These are phyloP conservation scores for Nakazawaea holstii DNA, from an alignment of 805 yeast species.

Conservation along the genomic window DNA sequence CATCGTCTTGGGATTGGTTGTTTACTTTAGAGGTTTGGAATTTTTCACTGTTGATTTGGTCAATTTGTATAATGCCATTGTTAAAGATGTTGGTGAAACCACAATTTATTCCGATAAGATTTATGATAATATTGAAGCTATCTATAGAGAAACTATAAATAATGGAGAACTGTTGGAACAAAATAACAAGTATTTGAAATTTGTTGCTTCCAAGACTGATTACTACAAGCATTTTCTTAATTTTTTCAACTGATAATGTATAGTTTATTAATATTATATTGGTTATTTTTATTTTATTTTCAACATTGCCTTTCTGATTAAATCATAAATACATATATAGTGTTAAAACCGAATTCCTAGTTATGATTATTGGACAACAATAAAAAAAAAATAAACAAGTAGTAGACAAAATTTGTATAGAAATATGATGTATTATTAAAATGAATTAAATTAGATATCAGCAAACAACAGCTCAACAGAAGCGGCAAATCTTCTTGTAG, in stretches of 20 bases:
- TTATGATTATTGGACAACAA: neutral
- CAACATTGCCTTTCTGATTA: neutral
- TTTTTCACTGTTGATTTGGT: slow-evolving; percentile 11
- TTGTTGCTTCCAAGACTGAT: slow-evolving; percentile 2
- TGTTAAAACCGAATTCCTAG: too few relatives aligned
- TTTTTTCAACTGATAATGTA: neutral
- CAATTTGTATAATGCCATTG: slow-evolving; percentile 2
- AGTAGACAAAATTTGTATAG: too few relatives aligned
- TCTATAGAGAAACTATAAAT: slow-evolving; percentile 2
- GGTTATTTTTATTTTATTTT: neutral
- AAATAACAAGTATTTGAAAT: slow-evolving; percentile 3
- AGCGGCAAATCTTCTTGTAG: slow-evolving; percentile 42
- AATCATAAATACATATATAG: too few relatives aligned
- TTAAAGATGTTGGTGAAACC: slow-evolving; percentile 3
- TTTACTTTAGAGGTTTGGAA: slow-evolving; percentile 7
- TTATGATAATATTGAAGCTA: slow-evolving; percentile 1
- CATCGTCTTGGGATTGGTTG: neutral
- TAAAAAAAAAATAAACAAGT: neutral
- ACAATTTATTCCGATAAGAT: slow-evolving; percentile 6
- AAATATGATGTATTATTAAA: neutral
- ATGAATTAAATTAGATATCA: slow-evolving; percentile 2
- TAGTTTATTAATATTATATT: neutral
- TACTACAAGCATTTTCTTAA: slow-evolving; percentile 3
- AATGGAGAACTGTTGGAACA: slow-evolving; percentile 6
- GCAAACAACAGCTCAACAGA: slow-evolving; percentile 43